Base-by-base conservation (phyloP, 495 filamentous ascomycete genomes). In the Tirmania nivea region DNA sequence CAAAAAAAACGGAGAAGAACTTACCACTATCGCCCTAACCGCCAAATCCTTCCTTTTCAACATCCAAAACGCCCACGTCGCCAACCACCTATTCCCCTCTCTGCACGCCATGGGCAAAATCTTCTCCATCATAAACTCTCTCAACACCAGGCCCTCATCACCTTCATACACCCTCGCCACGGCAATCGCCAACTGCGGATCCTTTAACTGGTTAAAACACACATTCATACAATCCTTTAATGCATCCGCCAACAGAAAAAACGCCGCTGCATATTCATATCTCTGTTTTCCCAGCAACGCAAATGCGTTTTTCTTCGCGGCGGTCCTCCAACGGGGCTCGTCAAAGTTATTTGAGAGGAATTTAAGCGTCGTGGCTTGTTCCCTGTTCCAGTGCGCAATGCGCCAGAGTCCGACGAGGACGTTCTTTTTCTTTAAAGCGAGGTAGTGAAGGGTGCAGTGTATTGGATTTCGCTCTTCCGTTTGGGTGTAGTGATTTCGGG, bases 21-120 rank as follows among this genome's bases (percentile, higher is more conserved):
- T 31, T 63, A 76, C 73, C 51, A 95, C 79, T 3, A 96, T 67
- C n/a, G 82, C 79, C 16, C 84, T 75, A 6, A 96, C 86, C 12
- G 89, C 86, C 73, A 86, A 83, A 60, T 92, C 86, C 42, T 78
- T 74, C 52, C 80, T 71, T 39, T 78, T 78, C 16, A 99, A 72
- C 79, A 93, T 86, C 84, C 87, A 93, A 66, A 89, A 94, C 4
- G 86, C 84, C 92, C 92, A 99, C 0, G 83, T 86, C 2, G 87
- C 86, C 49, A 92, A 77, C 92, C 92, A 99, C 52, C 89, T 75
- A 64, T 96, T 89, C 0, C 85, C 86, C 54, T 86, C 79, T 10
- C 77, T 70, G 3, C 82, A 76, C 8, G 92, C 90, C 56, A 84
- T 71, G 1, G 80, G 74, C 0, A 96, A 71, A 21, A 95, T 78